Evolutionary conservation across 2,329 filamentous ascomycete genomes (phyloP).

Genomic region (Ascomycota sp.): DNA sequence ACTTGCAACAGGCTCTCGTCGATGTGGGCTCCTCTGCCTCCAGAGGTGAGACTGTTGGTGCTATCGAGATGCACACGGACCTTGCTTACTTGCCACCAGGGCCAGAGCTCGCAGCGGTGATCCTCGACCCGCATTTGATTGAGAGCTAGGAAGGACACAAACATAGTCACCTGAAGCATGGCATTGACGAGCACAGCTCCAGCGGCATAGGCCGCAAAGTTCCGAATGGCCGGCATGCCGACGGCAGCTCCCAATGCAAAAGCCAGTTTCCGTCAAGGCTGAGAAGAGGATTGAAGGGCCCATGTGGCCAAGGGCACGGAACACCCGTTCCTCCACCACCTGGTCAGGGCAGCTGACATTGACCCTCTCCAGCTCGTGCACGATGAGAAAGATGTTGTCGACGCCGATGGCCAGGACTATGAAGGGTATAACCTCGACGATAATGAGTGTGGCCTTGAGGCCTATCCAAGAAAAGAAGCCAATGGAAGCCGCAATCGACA

Average conservation of each 20-base stretch:
- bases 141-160: conserved; percentile 72
- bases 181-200: conserved; percentile 96
- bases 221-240: conserved; percentile 92
- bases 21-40: conserved; percentile 43
- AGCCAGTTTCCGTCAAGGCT: conserved; percentile 84
- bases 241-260: conserved; percentile 87
- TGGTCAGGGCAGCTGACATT: conserved; percentile 84
- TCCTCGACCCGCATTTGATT: conserved; percentile 86
- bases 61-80: conserved; percentile 45
- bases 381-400: conserved; percentile 96
- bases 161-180: conserved; percentile 91
- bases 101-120: conserved; percentile 76
- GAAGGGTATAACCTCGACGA: conserved; percentile 95
- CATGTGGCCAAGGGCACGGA: conserved; percentile 82
- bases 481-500: conserved; percentile 92
- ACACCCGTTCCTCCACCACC: conserved; percentile 66
- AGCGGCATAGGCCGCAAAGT: conserved; percentile 91
- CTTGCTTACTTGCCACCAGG: conserved; percentile 63
- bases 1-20: conserved; percentile 65
- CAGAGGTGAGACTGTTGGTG: conserved; percentile 32
- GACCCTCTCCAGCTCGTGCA: conserved; percentile 91
- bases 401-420: conserved; percentile 91
- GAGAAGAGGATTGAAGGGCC: conserved; percentile 92
- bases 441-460: conserved; percentile 89
- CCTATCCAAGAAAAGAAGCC: conserved; percentile 83